These are phyloP conservation scores for Phascolomyces articulosus DNA, from an alignment of 371 early-diverging fungal genomes.

Conservation along the genomic window DNA sequence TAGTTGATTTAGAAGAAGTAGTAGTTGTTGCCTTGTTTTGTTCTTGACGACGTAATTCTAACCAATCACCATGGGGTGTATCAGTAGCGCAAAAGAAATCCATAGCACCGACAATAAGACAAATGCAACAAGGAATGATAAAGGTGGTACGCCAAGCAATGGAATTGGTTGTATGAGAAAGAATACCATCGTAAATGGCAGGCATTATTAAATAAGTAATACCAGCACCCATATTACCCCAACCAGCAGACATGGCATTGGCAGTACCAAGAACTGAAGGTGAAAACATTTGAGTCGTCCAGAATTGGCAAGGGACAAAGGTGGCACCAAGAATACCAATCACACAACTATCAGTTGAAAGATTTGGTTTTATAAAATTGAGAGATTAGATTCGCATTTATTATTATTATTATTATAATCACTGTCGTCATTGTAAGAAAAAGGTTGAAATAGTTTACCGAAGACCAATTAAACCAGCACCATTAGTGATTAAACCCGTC, in stretches of 20 bases:
- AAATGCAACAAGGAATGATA: constrained; percentile 50
- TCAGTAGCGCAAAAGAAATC: constrained; percentile 46
- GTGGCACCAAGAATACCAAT: constrained; percentile 65
- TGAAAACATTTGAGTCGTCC: constrained; percentile 64
- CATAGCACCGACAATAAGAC: constrained; percentile 38
- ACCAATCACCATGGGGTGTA: constrained; percentile 45
- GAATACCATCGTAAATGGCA: constrained; percentile 44
- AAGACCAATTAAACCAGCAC: constrained; percentile 40
- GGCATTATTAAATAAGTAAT: constrained; percentile 62
- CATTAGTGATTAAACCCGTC: constrained; percentile 42
- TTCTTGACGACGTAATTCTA: constrained; percentile 8
- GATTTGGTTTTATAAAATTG: no score
- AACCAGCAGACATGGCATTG: constrained; percentile 67
- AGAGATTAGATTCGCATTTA: no score
- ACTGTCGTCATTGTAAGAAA: background rate
- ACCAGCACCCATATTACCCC: constrained; percentile 74
- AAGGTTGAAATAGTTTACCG: constrained; percentile 15
- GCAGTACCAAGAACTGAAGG: constrained; percentile 61
- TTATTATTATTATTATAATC: background rate
- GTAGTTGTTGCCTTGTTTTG: background rate
- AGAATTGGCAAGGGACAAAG: constrained; percentile 73
- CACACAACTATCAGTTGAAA: constrained; percentile 24
- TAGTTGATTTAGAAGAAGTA: no score
- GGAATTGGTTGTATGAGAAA: constrained; percentile 13
- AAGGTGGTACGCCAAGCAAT: constrained; percentile 49